phyloP scores from a whole-genome alignment of 2,329 filamentous ascomycete genomes.

The Trichoderma sp. region DNA sequence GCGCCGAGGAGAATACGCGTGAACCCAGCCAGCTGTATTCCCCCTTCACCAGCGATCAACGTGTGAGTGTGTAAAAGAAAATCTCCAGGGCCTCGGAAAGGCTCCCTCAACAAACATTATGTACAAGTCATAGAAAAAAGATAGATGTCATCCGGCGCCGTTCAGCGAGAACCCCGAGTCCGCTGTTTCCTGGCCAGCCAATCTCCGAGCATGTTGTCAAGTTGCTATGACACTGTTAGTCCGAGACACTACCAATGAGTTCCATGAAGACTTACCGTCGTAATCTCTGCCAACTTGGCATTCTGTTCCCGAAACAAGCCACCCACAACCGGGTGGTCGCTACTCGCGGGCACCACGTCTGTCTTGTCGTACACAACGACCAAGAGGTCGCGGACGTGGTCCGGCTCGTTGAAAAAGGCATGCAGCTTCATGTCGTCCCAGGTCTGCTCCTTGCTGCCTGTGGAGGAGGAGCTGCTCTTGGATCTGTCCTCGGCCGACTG shows the following conservation, averaged over 20 bases:
- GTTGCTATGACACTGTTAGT: slow-evolving; percentile 55
- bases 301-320: slow-evolving; percentile 85
- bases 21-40: slow-evolving; percentile 21
- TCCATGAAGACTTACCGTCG: slow-evolving; percentile 57
- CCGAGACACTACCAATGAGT: no score
- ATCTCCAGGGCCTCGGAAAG: background rate
- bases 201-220: slow-evolving; percentile 83
- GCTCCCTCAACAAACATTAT: slow-evolving; percentile 19
- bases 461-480: slow-evolving; percentile 44
- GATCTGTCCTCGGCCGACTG: slow-evolving; percentile 48
- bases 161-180: slow-evolving; percentile 52
- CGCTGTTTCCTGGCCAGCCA: slow-evolving; percentile 75
- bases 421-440: slow-evolving; percentile 89
- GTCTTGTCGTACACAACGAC: slow-evolving; percentile 92
- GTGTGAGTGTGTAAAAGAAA: slow-evolving; percentile 8
- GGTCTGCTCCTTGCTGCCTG: slow-evolving; percentile 47
- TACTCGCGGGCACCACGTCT: slow-evolving; percentile 73
- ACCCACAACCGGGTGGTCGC: slow-evolving; percentile 83
- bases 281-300: slow-evolving; percentile 82
- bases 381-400: slow-evolving; percentile 85
- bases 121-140: slow-evolving; percentile 20
- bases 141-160: background rate
- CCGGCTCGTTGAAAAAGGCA: slow-evolving; percentile 87
- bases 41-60: slow-evolving; percentile 18
- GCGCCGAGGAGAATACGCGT: slow-evolving; percentile 11